phyloP scores from a whole-genome alignment of 306 rosid species.

The Biancaea sappan region DNA sequence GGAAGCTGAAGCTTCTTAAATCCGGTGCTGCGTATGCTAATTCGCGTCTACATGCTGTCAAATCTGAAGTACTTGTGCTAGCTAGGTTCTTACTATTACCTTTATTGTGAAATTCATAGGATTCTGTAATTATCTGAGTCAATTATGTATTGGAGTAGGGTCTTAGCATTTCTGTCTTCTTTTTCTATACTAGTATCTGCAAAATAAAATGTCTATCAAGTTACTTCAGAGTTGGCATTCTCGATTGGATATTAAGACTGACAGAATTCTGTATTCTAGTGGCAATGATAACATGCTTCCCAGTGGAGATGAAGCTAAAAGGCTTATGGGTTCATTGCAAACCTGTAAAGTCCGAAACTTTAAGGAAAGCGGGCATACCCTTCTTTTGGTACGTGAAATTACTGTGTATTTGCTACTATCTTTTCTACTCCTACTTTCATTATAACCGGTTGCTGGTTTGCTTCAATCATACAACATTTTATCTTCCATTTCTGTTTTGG shows the following conservation, averaged over 20 bases:
- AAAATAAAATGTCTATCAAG: conserved; percentile 8
- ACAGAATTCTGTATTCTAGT: conserved; percentile 54
- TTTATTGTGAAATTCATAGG: neutral
- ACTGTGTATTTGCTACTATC: conserved; percentile 8
- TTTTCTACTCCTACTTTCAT: neutral
- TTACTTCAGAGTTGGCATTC: conserved; percentile 32
- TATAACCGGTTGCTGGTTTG: neutral
- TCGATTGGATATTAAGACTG: conserved; percentile 25
- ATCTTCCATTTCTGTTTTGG: neutral
- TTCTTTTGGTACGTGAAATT: conserved; percentile 75
- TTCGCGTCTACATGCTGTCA: conserved; percentile 94
- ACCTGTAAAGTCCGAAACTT: conserved; percentile 73
- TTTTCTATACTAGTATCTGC: conserved; percentile 7
- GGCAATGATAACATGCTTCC: conserved; percentile 93
- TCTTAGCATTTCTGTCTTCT: conserved; percentile 8
- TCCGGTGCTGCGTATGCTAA: conserved; percentile 90
- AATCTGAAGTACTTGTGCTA: conserved; percentile 92
- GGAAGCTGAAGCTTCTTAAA: conserved; percentile 93
- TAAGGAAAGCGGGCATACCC: conserved; percentile 85
- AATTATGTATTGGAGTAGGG: neutral
- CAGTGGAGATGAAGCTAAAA: conserved; percentile 74
- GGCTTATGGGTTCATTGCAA: conserved; percentile 55
- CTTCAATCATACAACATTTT: neutral
- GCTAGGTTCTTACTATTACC: conserved; percentile 63
- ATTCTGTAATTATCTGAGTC: neutral